These are phyloP conservation scores for Xylaria cubensis DNA, from an alignment of 495 filamentous ascomycete species.

Conservation along the genomic window DNA sequence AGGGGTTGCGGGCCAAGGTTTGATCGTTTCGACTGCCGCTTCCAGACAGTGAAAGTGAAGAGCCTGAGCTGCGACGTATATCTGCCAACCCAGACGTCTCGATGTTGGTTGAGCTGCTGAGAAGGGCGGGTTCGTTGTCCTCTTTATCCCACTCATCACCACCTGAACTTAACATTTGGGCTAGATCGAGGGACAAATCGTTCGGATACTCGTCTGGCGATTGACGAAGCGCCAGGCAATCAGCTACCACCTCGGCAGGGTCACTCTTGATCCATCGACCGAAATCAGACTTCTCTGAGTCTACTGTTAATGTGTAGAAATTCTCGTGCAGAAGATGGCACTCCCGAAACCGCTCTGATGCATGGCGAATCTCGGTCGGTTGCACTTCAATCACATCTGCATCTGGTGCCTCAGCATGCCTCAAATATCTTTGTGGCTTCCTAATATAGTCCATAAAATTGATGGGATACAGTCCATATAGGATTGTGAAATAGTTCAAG, in stretches of 20 bases:
- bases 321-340: constrained; percentile 75
- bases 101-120: constrained; percentile 41
- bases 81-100: constrained; percentile 22
- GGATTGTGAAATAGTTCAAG: constrained; percentile 75
- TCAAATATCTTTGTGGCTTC: constrained; percentile 73
- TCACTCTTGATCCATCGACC: constrained; percentile 76
- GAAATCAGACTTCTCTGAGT: constrained; percentile 72
- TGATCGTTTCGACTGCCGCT: constrained; percentile 36
- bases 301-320: constrained; percentile 72
- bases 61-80: constrained; percentile 57
- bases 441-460: constrained; percentile 79
- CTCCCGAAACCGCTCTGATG: constrained; percentile 70
- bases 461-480: constrained; percentile 81
- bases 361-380: constrained; percentile 69
- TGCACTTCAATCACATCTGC: constrained; percentile 74
- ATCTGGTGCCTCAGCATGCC: constrained; percentile 64
- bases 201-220: constrained; percentile 31
- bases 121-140: constrained; percentile 35
- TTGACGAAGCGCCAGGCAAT: constrained; percentile 64
- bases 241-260: constrained; percentile 71
- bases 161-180: constrained; percentile 21
- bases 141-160: constrained; percentile 33
- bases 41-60: constrained; percentile 50
- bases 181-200: constrained; percentile 16
- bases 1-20: constrained; percentile 41